These are phyloP conservation scores for Ilex paraguariensis DNA, from an alignment of 305 asterid genomes.

Conservation along the genomic window DNA sequence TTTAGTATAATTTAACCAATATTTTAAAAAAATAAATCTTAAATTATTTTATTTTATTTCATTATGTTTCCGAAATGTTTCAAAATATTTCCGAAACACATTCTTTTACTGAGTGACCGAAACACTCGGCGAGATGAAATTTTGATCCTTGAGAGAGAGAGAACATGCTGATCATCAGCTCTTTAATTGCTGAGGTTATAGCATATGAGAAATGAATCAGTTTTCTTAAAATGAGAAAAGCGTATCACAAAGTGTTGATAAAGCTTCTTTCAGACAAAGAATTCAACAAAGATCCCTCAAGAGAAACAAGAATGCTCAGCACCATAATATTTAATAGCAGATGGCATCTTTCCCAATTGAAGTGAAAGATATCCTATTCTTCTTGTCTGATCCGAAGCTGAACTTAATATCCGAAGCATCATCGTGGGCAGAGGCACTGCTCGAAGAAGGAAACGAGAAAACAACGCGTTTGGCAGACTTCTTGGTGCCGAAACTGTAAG, in stretches of 20 bases:
- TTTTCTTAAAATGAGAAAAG: too few relatives aligned
- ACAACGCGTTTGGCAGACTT: constrained; percentile 42
- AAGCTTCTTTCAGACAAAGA: neutral
- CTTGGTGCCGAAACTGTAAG: constrained; percentile 52
- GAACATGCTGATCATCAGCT: too few relatives aligned
- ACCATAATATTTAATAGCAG: constrained; percentile 33
- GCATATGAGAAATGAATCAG: too few relatives aligned
- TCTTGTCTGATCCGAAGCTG: constrained; percentile 60
- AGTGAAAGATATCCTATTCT: constrained; percentile 54
- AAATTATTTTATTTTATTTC: too few relatives aligned
- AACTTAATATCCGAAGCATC: constrained; percentile 58
- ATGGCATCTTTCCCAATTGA: constrained; percentile 50
- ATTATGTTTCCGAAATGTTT: too few relatives aligned
- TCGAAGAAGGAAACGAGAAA: constrained; percentile 74
- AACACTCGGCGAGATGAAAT: too few relatives aligned
- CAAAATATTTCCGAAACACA: too few relatives aligned
- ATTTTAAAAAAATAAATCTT: too few relatives aligned
- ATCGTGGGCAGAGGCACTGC: constrained; percentile 27
- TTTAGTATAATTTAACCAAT: too few relatives aligned
- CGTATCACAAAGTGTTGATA: neutral
- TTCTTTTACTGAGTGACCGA: too few relatives aligned
- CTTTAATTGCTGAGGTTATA: too few relatives aligned
- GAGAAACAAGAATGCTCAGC: neutral
- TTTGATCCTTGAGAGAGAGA: too few relatives aligned
- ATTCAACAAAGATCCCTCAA: neutral